These are phyloP conservation scores for Cryptosporidium felis DNA, from an alignment of 169 alveolate species.

Conservation along the genomic window DNA sequence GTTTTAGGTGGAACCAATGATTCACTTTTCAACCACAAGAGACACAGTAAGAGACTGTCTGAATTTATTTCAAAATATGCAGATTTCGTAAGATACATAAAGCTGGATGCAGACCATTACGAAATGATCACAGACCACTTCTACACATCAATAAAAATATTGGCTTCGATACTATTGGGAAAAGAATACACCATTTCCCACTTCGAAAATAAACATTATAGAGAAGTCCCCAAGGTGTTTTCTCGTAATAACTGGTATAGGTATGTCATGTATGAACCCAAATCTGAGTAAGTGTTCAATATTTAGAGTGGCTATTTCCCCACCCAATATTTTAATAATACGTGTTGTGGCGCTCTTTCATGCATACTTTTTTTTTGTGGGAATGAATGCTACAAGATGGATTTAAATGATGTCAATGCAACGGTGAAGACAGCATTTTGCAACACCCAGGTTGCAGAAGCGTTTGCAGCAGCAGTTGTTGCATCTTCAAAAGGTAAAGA, in stretches of 20 bases:
- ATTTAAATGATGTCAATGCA: conserved; percentile 28
- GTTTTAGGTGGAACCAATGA: conserved; percentile 15
- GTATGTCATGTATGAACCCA: conserved; percentile 24
- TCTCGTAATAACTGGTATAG: not conserved
- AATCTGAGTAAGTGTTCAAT: not conserved
- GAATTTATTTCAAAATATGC: conserved; percentile 25
- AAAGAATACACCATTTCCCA: not conserved
- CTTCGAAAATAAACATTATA: not conserved
- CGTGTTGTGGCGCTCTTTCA: not conserved
- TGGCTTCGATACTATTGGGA: not conserved
- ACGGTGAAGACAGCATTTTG: conserved; percentile 67
- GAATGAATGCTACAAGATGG: not conserved
- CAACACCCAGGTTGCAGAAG: conserved; percentile 49
- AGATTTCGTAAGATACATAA: not conserved
- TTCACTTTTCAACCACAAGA: not conserved
- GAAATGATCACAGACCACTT: not conserved
- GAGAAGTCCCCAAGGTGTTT: conserved; percentile 31
- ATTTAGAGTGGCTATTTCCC: not conserved
- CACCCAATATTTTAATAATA: not conserved
- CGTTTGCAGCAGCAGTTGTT: conserved; percentile 71
- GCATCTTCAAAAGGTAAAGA: conserved; percentile 53
- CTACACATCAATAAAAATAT: conserved; percentile 2
- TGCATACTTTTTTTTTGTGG: not conserved
- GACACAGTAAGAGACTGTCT: conserved; percentile 13
- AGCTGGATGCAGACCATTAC: conserved; percentile 3